These are phyloP conservation scores for Metroxylon sagu DNA, from an alignment of 176 grass and related monocot species.

Conservation along the genomic window DNA sequence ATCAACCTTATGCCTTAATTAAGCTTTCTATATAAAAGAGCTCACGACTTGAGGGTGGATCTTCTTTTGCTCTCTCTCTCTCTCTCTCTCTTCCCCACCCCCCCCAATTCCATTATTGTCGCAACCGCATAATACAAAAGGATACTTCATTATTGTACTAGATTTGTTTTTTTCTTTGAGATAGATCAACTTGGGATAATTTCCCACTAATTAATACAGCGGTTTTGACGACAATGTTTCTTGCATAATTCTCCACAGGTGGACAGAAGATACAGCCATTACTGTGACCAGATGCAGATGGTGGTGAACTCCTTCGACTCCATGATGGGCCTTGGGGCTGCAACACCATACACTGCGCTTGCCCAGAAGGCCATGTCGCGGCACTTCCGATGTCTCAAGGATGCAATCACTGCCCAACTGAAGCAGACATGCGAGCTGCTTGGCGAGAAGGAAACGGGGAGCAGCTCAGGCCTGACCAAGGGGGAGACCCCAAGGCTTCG, in stretches of 20 bases:
- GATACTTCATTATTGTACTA: no score
- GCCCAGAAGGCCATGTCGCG: slow-evolving; percentile 99
- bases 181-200: no score
- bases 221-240: not conserved
- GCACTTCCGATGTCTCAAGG: slow-evolving; percentile 98
- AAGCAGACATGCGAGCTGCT: slow-evolving; percentile 65
- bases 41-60: no score
- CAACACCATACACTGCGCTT: slow-evolving; percentile 92
- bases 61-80: no score
- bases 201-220: no score
- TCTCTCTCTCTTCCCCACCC: no score
- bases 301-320: slow-evolving; percentile 99
- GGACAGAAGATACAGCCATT: slow-evolving; percentile 97
- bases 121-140: no score
- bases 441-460: slow-evolving; percentile 77
- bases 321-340: slow-evolving; percentile 90
- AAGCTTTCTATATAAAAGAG: no score
- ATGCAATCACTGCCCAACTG: slow-evolving; percentile 66
- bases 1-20: no score
- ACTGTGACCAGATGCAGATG: slow-evolving; percentile 99
- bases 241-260: slow-evolving; percentile 38
- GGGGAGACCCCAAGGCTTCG: slow-evolving; percentile 91
- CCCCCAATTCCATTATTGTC: no score
- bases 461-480: slow-evolving; percentile 74
- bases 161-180: no score